Base-by-base conservation (phyloP, 371 early-diverging fungal genomes). In the Haplosporangium sp. region DNA sequence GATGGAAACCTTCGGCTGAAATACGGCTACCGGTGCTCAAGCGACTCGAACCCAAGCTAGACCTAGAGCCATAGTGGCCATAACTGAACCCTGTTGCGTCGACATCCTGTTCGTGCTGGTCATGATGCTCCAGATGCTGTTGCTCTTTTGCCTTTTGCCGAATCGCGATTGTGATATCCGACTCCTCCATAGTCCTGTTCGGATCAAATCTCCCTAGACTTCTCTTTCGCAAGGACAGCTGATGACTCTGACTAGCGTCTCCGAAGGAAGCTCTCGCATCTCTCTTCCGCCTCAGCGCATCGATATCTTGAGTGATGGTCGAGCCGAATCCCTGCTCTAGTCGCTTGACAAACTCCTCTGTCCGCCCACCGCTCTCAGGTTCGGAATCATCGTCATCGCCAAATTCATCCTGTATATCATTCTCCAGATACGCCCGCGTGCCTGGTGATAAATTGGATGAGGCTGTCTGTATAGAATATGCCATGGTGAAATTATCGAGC, bases 301-400 rank as follows among this genome's bases (percentile, higher is more conserved):
- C 68, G 20, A 74, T 74, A 23, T 74, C 68, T 20, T 60, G 74
- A 0, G 74, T 74, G 59, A 74, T 74, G 7, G 68, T 74, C 20
- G 74, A 74, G 13, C 42, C 55, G 37, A 21, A 48, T 6, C 55
- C 67, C 8, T 51, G 46, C 48, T 73, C 74, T 12, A 73, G 21
- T 36, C 40, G 53, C 55, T 29, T 62, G 13, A 60, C 16, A 29
- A 70, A 70, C 11, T 41, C 48, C 13, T 66, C 67, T 41, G 67
- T 62, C 23, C 36, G 42, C 5, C 61, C 62, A 16, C 51, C 60
- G 6, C 16, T 4, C 29, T 18, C 50, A 50, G 50, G 9, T 50
- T 18, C 50, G 18, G 29, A 29, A 29, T 18, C 20, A 10, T 20
- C 9, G 16, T 18, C 20, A 46, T 46, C 46, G 46, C 46, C n/a